phyloP scores from a whole-genome alignment of 192 early-diverging fungal species.

The Pilaira anomala region DNA sequence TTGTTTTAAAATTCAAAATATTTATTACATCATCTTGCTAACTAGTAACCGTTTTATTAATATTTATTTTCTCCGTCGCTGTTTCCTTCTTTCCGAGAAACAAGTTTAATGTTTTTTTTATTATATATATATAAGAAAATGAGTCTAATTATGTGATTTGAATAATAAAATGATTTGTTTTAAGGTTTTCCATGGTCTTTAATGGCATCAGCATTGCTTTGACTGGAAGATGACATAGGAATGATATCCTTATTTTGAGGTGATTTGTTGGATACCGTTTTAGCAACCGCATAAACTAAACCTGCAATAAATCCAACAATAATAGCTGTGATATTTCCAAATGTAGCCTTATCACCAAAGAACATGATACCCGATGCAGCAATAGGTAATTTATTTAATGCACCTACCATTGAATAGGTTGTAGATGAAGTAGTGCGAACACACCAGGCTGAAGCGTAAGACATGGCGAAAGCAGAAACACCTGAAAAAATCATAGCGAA shows the following conservation, averaged over 20 bases:
- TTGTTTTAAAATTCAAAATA: too few relatives aligned
- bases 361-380: constrained; percentile 93
- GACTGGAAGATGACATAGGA: constrained; percentile 42
- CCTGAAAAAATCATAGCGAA: constrained; percentile 76
- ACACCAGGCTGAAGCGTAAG: constrained; percentile 80
- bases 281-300: constrained; percentile 71
- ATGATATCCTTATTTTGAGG: constrained; percentile 29
- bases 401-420: constrained; percentile 96
- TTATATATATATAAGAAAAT: too few relatives aligned
- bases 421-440: constrained; percentile 70
- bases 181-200: constrained; percentile 29
- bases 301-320: constrained; percentile 73
- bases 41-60: too few relatives aligned
- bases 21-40: too few relatives aligned
- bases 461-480: constrained; percentile 86
- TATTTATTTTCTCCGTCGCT: too few relatives aligned
- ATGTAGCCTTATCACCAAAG: constrained; percentile 83
- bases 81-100: too few relatives aligned
- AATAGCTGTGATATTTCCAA: constrained; percentile 82
- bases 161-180: not conserved
- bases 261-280: constrained; percentile 56
- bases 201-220: constrained; percentile 34
- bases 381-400: constrained; percentile 97
- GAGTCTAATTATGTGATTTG: too few relatives aligned
- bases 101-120: too few relatives aligned